Conservation (phyloP, 1,284 basidiomycete genomes). For the Stereum hirsutum region DNA sequence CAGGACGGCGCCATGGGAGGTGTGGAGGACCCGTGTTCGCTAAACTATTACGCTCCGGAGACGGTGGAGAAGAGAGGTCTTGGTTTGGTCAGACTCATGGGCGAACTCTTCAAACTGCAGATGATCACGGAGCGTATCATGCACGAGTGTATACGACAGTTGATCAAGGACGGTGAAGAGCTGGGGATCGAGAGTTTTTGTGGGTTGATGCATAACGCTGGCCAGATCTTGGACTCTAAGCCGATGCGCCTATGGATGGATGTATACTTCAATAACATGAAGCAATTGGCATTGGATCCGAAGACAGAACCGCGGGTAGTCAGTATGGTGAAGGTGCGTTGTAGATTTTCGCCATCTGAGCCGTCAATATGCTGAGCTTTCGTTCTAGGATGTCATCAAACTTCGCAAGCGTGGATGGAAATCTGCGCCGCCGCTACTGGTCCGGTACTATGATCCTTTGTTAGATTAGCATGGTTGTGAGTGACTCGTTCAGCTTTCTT, state of each 20-base stretch:
- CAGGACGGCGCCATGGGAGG: no score
- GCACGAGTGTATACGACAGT: conserved; percentile 93
- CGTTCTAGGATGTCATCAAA: conserved; percentile 57
- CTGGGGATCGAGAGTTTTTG: conserved; percentile 96
- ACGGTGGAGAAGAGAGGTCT: conserved; percentile 97
- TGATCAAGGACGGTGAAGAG: conserved; percentile 91
- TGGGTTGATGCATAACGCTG: conserved; percentile 87
- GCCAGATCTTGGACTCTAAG: conserved; percentile 67
- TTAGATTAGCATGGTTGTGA: conserved; percentile 79
- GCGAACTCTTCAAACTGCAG: conserved; percentile 93
- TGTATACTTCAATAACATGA: conserved; percentile 89
- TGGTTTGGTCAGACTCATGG: conserved; percentile 95
- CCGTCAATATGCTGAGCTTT: neutral
- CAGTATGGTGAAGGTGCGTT: conserved; percentile 91
- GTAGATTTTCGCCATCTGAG: conserved; percentile 15
- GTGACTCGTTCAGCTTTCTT: no score
- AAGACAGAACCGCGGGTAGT: conserved; percentile 83
- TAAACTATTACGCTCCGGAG: conserved; percentile 94
- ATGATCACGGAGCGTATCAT: conserved; percentile 40
- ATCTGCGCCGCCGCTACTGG: conserved; percentile 57
- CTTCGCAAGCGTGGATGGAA: conserved; percentile 83
- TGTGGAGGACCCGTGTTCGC: conserved; percentile 85
- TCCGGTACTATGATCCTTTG: conserved; percentile 86
- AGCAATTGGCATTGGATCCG: conserved; percentile 64
- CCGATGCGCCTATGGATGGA: conserved; percentile 84